phyloP scores from a whole-genome alignment of 306 rosid species.

The Ziziphus jujuba region DNA sequence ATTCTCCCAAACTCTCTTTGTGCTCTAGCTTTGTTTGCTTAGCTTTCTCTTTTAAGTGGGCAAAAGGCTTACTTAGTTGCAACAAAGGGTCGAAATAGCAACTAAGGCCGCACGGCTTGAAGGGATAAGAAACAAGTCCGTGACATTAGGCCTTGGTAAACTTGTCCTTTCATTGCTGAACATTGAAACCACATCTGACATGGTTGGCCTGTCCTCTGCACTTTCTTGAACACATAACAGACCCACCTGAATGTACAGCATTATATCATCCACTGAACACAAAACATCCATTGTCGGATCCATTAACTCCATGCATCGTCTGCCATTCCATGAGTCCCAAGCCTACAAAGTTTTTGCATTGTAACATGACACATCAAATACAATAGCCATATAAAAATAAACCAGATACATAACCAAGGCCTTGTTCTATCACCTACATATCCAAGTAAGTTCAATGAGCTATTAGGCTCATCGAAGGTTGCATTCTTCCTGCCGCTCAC shows the following conservation, averaged over 20 bases:
- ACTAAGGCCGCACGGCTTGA: too few relatives aligned
- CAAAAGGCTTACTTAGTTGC: too few relatives aligned
- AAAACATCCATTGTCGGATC: conserved; percentile 14
- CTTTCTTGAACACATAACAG: conserved; percentile 22
- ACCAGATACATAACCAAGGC: neutral
- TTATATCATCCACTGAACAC: neutral
- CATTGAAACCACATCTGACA: conserved; percentile 27
- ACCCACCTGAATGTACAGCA: conserved; percentile 18
- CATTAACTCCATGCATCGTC: conserved; percentile 5
- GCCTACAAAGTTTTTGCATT: conserved; percentile 9
- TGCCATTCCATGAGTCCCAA: conserved; percentile 19
- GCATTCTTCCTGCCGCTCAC: conserved; percentile 12
- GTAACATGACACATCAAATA: neutral
- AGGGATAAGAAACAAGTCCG: too few relatives aligned
- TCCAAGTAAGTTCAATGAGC: conserved; percentile 22
- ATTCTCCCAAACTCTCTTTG: too few relatives aligned
- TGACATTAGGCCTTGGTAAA: conserved; percentile 13
- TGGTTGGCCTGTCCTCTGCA: conserved; percentile 27
- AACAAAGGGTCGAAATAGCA: too few relatives aligned
- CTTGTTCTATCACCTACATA: conserved; percentile 7
- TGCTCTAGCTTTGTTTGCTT: too few relatives aligned
- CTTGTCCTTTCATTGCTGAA: conserved; percentile 13
- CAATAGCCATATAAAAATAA: neutral
- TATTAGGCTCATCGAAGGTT: conserved; percentile 9
- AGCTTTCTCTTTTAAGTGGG: too few relatives aligned